These are phyloP conservation scores for Jimgerdemannia lactiflua DNA, from an alignment of 192 early-diverging fungal genomes.

Conservation along the genomic window DNA sequence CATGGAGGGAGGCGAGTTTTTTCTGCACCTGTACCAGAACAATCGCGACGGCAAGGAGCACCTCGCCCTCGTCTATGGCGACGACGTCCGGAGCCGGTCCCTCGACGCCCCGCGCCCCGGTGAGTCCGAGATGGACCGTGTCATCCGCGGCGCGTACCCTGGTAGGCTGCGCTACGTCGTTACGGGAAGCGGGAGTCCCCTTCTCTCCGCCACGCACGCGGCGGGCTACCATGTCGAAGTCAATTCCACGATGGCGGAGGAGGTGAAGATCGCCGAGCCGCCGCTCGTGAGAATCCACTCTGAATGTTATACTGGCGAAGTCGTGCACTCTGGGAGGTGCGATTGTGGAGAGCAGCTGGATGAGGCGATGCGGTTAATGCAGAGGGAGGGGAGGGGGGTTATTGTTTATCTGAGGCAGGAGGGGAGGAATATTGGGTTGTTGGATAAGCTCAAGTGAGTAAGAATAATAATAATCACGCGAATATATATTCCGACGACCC, in stretches of 20 bases:
- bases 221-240: constrained; percentile 23
- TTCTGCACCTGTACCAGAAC: constrained; percentile 84
- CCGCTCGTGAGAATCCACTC: constrained; percentile 94
- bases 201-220: constrained; percentile 4
- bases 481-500: background rate
- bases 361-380: constrained; percentile 88
- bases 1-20: constrained; percentile 70
- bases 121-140: constrained; percentile 80
- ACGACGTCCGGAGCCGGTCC: constrained; percentile 65
- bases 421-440: constrained; percentile 91
- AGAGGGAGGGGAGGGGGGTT: constrained; percentile 81
- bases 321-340: constrained; percentile 84
- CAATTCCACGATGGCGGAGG: constrained; percentile 8
- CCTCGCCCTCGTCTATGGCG: constrained; percentile 91
- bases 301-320: constrained; percentile 97
- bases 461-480: background rate
- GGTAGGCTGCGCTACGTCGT: constrained; percentile 48
- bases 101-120: constrained; percentile 61
- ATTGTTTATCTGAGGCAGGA: constrained; percentile 96
- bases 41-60: constrained; percentile 88
- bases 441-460: constrained; percentile 85
- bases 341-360: constrained; percentile 96
- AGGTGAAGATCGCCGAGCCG: constrained; percentile 6
- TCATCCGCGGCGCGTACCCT: constrained; percentile 73
- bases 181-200: background rate